A percentile compares a stretch with the other conserved stretches of the same genome.
These are phyloP conservation scores for Hevea brasiliensis DNA, from an alignment of 345 rosid species.

Conservation along the genomic window DNA sequence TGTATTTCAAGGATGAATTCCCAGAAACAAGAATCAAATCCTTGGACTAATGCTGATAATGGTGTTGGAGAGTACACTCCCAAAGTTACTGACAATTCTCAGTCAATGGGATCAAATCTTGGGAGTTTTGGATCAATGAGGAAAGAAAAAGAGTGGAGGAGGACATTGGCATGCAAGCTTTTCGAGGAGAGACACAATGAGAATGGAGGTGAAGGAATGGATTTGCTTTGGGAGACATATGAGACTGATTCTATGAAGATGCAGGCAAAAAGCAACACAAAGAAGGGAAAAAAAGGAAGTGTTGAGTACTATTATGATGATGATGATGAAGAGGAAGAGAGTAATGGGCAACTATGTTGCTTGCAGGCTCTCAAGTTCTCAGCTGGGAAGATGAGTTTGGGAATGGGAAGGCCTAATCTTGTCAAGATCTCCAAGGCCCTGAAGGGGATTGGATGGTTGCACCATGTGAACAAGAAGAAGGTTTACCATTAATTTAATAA, in stretches of 20 bases:
- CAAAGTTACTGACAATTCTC: conserved; percentile 6
- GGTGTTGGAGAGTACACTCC: not conserved
- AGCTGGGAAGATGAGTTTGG: conserved; percentile 84
- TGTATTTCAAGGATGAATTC: conserved; percentile 27
- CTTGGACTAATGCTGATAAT: conserved; percentile 17
- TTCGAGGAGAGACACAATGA: conserved; percentile 79
- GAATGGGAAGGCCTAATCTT: conserved; percentile 82
- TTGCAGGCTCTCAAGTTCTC: conserved; percentile 89
- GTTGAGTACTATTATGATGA: conserved; percentile 1
- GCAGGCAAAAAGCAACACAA: conserved; percentile 30
- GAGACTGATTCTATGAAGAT: conserved; percentile 52
- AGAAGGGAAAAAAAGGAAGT: conserved; percentile 36
- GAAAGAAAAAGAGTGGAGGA: conserved; percentile 87
- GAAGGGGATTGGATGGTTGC: conserved; percentile 75
- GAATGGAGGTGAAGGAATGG: conserved; percentile 73
- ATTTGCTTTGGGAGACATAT: conserved; percentile 85
- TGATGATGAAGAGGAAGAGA: conserved; percentile 37
- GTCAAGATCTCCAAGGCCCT: conserved; percentile 68
- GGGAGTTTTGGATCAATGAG: conserved; percentile 82
- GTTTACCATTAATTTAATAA: conserved; percentile 18
- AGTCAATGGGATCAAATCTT: conserved; percentile 26
- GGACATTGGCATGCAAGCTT: conserved; percentile 92
- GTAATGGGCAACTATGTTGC: conserved; percentile 58
- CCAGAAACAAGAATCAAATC: conserved; percentile 23
- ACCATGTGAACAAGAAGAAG: conserved; percentile 61